Evolutionary conservation across 768 basidiomycete species (phyloP), one percentile per base, ranked within the genome.

Genomic region (Hygrophoropsis aurantiaca): DNA sequence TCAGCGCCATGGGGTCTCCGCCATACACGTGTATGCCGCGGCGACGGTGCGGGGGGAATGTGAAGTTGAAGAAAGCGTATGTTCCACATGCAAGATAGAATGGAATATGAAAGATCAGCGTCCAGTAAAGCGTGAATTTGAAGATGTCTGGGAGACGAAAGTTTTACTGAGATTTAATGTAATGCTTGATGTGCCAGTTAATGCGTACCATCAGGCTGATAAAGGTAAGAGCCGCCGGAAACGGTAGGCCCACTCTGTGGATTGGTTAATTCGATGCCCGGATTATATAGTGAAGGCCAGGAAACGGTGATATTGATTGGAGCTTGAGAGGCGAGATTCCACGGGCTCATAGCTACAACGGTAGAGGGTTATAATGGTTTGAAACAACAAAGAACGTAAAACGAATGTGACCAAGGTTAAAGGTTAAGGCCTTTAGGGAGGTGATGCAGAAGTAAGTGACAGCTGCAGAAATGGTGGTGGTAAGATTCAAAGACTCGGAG

Each of bases 91-190:
- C 27, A 24, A 68, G 49, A 46, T 68, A 75, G 34, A 69, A 57
- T 0, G 75, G 74, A n/a, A 61, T 60, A 55, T 75, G 69, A 52
- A 76, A 71, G 21, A 76, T 60, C n/a, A 76, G 46, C 1, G 72
- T 73, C 74, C 74, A 76, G 53, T 74, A 76, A 10, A 77, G 62
- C 9, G 74, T 76, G 59, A 76, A 76, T 11, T 53, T 61, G 55
- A 74, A 76, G 37, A 77, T 52, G 36, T 73, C 74, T 76, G 23
- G 11, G 2, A 15, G 19, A 20, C 40, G 15, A 16, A 37, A 27
- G n/a, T 36, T n/a, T 30, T 47, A 37, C 16, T 8, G 24, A 15
- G 6, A 18, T 19, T 15, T 25, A 8, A 27, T 3, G 19, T 20
- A 2, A 21, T 15, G 34, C 16, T 4, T 20, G 18, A 48, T 27